Conservation (phyloP, 1,284 basidiomycete species). For the Trametes polyzona region DNA sequence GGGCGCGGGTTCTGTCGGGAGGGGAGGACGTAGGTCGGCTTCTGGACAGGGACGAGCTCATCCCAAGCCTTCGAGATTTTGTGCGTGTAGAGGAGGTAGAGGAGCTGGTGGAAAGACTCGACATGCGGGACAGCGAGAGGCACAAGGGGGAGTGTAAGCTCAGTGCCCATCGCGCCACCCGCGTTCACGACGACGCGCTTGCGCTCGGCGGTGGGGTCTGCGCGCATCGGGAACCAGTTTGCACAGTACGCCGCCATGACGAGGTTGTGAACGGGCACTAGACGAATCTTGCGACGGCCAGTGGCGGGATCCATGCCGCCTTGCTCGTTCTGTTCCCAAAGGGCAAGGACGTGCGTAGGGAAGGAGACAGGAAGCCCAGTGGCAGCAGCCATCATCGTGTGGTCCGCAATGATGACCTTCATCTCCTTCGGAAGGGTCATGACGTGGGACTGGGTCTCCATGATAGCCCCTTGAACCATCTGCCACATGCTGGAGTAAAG, state of each 20-base stretch:
- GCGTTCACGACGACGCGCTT: constrained; percentile 7
- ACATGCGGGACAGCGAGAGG: constrained; percentile 67
- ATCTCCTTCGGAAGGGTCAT: constrained; percentile 31
- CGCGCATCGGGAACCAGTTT: constrained; percentile 42
- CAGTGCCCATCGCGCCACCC: constrained; percentile 32
- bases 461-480: constrained; percentile 12
- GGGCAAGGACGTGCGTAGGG: constrained; percentile 59
- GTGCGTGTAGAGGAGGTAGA: constrained; percentile 66
- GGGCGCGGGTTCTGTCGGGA: constrained; percentile 16
- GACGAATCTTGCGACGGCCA: constrained; percentile 38
- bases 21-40: constrained; percentile 32
- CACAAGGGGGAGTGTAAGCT: constrained; percentile 58
- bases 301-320: constrained; percentile 8
- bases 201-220: constrained; percentile 46
- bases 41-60: constrained; percentile 53
- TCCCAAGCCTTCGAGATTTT: constrained; percentile 49
- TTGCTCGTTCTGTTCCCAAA: constrained; percentile 38
- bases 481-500: constrained; percentile 20
- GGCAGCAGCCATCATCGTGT: constrained; percentile 5
- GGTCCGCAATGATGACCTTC: constrained; percentile 28
- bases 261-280: constrained; percentile 58
- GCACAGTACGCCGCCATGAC: constrained; percentile 57
- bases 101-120: constrained; percentile 61
- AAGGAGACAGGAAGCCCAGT: constrained; percentile 36
- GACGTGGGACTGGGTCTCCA: constrained; percentile 17